phyloP scores from a whole-genome alignment of 176 grass and related monocot species.

The Ampelocalamus luodianensis region DNA sequence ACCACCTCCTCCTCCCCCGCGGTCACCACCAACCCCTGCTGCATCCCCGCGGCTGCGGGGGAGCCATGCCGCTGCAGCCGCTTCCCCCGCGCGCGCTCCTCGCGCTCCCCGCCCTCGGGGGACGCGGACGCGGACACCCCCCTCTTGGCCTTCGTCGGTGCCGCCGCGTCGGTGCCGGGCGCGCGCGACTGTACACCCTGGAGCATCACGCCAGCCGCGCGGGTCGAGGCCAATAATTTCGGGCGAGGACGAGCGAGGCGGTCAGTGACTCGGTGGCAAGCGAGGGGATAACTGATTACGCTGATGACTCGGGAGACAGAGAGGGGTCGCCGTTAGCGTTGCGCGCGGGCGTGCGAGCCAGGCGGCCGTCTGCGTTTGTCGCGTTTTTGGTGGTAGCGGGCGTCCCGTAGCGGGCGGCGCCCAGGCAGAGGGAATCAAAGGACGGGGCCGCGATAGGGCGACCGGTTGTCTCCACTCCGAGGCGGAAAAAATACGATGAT shows the following conservation, averaged over 20 bases:
- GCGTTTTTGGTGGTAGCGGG: conserved; percentile 16
- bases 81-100: conserved; percentile 35
- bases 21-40: neutral
- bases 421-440: conserved; percentile 57
- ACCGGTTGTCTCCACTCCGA: conserved; percentile 45
- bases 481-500: neutral
- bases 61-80: conserved; percentile 39
- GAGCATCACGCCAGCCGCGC: conserved; percentile 59
- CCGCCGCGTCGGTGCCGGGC: conserved; percentile 44
- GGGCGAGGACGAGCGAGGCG: neutral
- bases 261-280: conserved; percentile 19
- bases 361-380: conserved; percentile 56
- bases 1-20: neutral
- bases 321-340: conserved; percentile 31
- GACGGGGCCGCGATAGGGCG: conserved; percentile 44
- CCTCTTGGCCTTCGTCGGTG: conserved; percentile 66
- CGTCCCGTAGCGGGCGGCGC: conserved; percentile 46
- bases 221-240: conserved; percentile 17
- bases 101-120: conserved; percentile 29
- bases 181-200: conserved; percentile 55
- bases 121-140: conserved; percentile 28
- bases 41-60: neutral
- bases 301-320: neutral
- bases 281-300: conserved; percentile 23
- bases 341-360: neutral